phyloP scores from a whole-genome alignment of 2,329 filamentous ascomycete species.

The Metarhizium robertsii region DNA sequence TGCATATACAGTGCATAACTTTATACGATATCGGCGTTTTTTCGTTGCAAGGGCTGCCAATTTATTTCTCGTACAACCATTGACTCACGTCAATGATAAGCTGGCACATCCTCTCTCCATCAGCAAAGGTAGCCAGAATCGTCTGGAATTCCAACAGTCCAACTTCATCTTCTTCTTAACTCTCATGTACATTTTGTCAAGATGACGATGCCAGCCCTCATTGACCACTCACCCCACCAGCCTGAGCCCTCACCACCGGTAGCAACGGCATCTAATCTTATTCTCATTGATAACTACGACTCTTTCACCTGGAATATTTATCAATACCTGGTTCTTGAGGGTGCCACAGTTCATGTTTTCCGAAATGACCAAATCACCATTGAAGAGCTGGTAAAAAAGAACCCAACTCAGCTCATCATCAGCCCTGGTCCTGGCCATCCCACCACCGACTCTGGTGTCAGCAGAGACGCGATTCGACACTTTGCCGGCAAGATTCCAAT shows the following conservation, averaged over 20 bases:
- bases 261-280: conserved; percentile 74
- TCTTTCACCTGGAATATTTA: conserved; percentile 99
- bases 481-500: conserved; percentile 94
- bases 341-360: conserved; percentile 79
- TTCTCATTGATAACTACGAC: conserved; percentile 98
- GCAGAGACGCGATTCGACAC: conserved; percentile 80
- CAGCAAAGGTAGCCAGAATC: background rate
- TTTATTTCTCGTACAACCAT: background rate
- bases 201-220: conserved; percentile 42
- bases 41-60: background rate
- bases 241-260: conserved; percentile 65
- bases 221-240: conserved; percentile 82
- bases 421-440: conserved; percentile 95
- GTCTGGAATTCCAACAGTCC: background rate
- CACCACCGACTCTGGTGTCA: conserved; percentile 82
- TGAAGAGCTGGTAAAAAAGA: conserved; percentile 70
- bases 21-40: background rate
- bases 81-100: background rate
- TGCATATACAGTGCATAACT: background rate
- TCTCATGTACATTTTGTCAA: conserved; percentile 11
- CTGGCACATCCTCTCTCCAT: conserved; percentile 9
- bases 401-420: conserved; percentile 88
- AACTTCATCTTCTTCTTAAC: background rate
- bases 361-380: conserved; percentile 88
- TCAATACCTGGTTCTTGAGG: conserved; percentile 95